phyloP scores from a whole-genome alignment of 1,284 basidiomycete species.

The Irpex sp. region DNA sequence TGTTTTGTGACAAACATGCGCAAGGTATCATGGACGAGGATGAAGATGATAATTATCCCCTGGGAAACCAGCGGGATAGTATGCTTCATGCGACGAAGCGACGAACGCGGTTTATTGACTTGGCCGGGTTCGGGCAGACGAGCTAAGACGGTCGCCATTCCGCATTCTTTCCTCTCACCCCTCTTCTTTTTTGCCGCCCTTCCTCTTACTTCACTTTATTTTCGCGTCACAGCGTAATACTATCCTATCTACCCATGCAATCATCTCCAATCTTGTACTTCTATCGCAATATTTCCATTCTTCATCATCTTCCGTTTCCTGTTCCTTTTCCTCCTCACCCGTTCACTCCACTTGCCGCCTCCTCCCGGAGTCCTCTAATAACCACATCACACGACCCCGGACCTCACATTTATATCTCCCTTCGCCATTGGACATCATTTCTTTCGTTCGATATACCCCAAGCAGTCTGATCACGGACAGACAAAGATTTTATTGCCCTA shows the following conservation, averaged over 20 bases:
- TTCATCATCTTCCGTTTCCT: background rate
- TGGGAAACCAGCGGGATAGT: slow-evolving; percentile 50
- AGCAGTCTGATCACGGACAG: background rate
- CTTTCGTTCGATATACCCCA: background rate
- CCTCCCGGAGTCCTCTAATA: background rate
- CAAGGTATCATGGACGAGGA: slow-evolving; percentile 26
- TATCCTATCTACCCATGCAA: background rate
- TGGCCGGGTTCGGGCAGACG: slow-evolving; percentile 19
- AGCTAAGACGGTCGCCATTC: background rate
- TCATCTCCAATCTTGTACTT: background rate
- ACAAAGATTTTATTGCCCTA: background rate
- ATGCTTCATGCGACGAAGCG: slow-evolving; percentile 54
- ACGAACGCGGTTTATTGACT: slow-evolving; percentile 58
- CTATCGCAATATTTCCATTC: background rate
- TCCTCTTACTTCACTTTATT: background rate
- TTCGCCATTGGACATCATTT: background rate
- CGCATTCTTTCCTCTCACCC: background rate
- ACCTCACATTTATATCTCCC: background rate
- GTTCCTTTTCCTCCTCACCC: background rate
- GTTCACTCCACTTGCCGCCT: background rate
- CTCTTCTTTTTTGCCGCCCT: background rate
- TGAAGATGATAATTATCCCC: slow-evolving; percentile 28
- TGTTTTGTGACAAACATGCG: slow-evolving; percentile 80
- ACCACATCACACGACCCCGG: background rate
- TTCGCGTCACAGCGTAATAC: background rate